Evolutionary conservation across 2,329 filamentous ascomycete genomes (phyloP), one percentile per base, ranked within the genome.

Genomic region (Podosphaera aphanis): DNA sequence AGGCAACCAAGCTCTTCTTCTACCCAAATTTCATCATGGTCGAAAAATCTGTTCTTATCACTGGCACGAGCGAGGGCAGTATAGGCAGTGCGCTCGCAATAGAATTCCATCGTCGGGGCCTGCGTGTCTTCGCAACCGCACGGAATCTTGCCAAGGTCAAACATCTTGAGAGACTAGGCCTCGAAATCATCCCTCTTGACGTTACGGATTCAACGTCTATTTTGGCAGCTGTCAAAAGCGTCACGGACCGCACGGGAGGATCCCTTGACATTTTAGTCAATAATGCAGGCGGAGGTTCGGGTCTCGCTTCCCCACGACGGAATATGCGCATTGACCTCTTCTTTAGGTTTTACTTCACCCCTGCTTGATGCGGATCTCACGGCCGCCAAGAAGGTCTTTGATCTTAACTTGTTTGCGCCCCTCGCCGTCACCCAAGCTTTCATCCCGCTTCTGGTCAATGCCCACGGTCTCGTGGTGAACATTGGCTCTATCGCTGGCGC

Each of bases 401-500:
- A 62, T 40, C 25, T 60, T 53, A 7, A 73, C 63, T 16, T 64
- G 62, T 33, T 60, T 53, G 49, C 70, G 65, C 19, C 63, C 51
- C 3, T 49, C 50, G 2, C 67, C 63, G 53, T 73, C 64, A 2
- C 65, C 60, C 16, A 73, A 51, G 48, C 54, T 4, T 62, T 62
- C 46, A 49, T 52, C 0, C 55, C 58, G 1, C 44, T 61, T 2
- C 45, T 62, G 21, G 61, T 63, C n/a, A 42, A 46, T 15, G 48
- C 57, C 2, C 50, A 50, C 21, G 52, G 50, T 1, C 23, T 55
- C 10, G 52, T 56, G 37, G 39, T 58, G 3, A 57, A 58, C 41
- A 55, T 57, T 41, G 52, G 55, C 18, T 52, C 49, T 15, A 27
- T 57, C 1, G 51, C 55, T 3, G 85, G 83, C 20, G 74, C 85